Conservation (phyloP, 2,329 filamentous ascomycete species). For the Rugonectria rugulosa region DNA sequence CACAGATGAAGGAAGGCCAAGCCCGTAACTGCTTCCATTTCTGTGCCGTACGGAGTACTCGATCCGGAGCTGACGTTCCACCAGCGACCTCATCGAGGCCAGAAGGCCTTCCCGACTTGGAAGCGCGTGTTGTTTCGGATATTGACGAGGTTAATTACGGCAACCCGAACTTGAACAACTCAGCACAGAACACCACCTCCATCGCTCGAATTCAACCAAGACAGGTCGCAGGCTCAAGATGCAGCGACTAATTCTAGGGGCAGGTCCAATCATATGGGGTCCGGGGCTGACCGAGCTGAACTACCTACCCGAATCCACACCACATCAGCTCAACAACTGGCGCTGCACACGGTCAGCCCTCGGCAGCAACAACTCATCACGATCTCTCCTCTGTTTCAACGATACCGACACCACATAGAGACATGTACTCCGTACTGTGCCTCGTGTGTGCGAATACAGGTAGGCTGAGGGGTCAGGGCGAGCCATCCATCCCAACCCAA, state of each 20-base stretch:
- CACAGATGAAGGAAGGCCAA: background rate
- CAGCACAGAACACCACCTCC: background rate
- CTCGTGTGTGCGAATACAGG: too few species aligned
- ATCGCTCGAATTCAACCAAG: background rate
- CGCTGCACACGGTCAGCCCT: conserved; percentile 1
- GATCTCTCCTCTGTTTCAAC: too few species aligned
- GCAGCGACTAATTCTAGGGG: conserved; percentile 19
- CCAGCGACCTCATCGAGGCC: conserved; percentile 1
- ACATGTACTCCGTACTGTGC: too few species aligned
- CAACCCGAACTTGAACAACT: conserved; percentile 1
- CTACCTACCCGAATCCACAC: too few species aligned
- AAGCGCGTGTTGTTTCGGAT: background rate
- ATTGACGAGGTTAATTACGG: background rate
- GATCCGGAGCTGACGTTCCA: conserved; percentile 14
- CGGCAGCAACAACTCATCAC: background rate
- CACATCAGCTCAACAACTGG: conserved; percentile 6
- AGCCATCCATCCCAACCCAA: conserved; percentile 12
- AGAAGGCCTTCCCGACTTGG: background rate
- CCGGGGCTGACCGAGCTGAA: conserved; percentile 11
- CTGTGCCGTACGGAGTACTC: background rate
- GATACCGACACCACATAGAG: too few species aligned
- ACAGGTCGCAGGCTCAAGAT: too few species aligned
- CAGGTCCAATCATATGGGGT: conserved; percentile 12
- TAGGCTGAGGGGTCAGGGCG: conserved; percentile 16
- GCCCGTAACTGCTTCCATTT: too few species aligned